Evolutionary conservation across 306 rosid genomes (phyloP).

Genomic region (Begonia masoniana): DNA sequence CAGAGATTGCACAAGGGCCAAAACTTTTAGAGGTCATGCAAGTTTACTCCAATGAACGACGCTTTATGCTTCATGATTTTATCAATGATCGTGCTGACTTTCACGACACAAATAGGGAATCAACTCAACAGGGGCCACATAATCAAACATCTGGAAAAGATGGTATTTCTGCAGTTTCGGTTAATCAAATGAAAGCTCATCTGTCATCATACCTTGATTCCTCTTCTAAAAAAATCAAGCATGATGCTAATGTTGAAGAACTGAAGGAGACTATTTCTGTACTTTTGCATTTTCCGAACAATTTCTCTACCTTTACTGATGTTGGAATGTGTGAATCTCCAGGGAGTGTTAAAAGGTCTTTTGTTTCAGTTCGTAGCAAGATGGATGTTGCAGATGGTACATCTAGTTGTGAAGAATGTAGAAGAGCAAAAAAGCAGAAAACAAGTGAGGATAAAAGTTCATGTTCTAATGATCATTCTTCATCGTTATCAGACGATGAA

Average conservation of each 20-base stretch:
- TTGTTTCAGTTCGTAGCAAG: conserved; percentile 32
- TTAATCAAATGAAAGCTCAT: conserved; percentile 34
- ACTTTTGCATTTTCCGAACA: conserved; percentile 53
- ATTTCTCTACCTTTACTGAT: conserved; percentile 21
- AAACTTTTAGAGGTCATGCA: conserved; percentile 50
- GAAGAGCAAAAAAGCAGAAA: conserved; percentile 69
- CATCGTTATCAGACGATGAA: conserved; percentile 53
- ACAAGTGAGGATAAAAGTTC: conserved; percentile 56
- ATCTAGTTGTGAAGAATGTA: conserved; percentile 95
- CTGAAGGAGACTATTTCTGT: conserved; percentile 54
- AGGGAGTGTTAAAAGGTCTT: conserved; percentile 40
- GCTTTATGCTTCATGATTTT: conserved; percentile 48
- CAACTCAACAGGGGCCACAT: conserved; percentile 26
- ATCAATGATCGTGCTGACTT: conserved; percentile 21
- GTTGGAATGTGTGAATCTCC: conserved; percentile 44
- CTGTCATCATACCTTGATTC: conserved; percentile 15
- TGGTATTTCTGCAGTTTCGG: conserved; percentile 26
- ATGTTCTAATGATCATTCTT: conserved; percentile 37
- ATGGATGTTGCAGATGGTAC: conserved; percentile 55
- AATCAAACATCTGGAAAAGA: conserved; percentile 35
- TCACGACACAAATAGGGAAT: conserved; percentile 16
- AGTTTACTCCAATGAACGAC: conserved; percentile 65
- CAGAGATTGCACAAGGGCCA: conserved; percentile 43
- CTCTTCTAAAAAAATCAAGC: conserved; percentile 33
- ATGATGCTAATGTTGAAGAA: conserved; percentile 46